Base-by-base conservation (phyloP, 2,329 filamentous ascomycete genomes). In the Penicillium aurantiogriseum region DNA sequence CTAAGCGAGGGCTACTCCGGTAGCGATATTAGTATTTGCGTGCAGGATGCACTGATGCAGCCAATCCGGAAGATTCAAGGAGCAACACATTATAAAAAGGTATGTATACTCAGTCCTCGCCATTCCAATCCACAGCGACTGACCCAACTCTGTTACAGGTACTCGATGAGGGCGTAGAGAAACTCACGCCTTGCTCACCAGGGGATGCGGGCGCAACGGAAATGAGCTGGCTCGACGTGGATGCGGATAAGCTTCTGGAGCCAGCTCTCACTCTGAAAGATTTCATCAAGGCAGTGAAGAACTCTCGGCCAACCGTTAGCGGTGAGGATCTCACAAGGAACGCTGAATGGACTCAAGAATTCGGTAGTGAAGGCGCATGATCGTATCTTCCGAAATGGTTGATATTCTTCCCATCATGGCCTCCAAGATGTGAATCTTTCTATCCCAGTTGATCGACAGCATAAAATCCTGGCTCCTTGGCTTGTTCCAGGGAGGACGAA, bases 11-110 rank as follows among this genome's bases (percentile, higher is more conserved):
- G 94, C 0, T 99, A 96, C 76, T 97, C 92, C 0, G 94, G 94
- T 36, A 95, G 90, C 62, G 94, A 99, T 85, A 97, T 99, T 67
- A 86, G 84, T 69, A 97, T 97, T 71, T 92, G 91, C 4, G 94
- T 97, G 21, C 94, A 99, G 75, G 90, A 95, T 72, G 94, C 94
- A 0, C 80, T 99, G 39, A 99, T 99, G 94, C 92, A 97, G 71
- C 95, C 94, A 2, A 90, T 99, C 60, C 85, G 94, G 61, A 95
- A 97, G 77, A 97, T 99, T 66, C 88, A 97, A 74, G 96, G 92
- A 62, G 93, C 94, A 19, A 99, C 94, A 52, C 94, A 99, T 79
- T 99, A 97, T 78, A 97, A 97, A 76, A 88, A 90, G 80, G 93
- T 93, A 11, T 25, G 49, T 27, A 33, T 21, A 29, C 8, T n/a